Evolutionary conservation across 306 rosid genomes (phyloP), one percentile per base, ranked within the genome.

Genomic region (Phaseolus lunatus): DNA sequence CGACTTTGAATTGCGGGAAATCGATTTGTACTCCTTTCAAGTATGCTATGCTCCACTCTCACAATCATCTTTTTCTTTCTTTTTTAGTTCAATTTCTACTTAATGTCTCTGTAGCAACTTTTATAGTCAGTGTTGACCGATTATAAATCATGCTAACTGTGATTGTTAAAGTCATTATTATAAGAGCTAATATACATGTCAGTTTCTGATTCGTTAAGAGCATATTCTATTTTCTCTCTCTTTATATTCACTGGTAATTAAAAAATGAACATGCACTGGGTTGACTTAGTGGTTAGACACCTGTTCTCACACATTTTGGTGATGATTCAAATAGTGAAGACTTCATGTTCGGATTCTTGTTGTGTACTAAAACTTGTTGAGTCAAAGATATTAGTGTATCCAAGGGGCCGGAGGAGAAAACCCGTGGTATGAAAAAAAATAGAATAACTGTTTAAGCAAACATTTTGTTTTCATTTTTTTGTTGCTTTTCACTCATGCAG

Each of bases 11-110:
- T 80, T 90, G 79, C 80, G 98, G 75, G 98, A 95, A 85, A 95
- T 95, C 6, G 97, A 95, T 86, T 82, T 95, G 77, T 95, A 95
- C 84, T 88, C 96, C 5, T 95, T 95, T 88, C 97, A 95, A 86
- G 98, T 92, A 86, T 71, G 88, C 33, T 20, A 84, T 73, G 87
- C 73, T 67, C 20, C 39, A 43, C 23, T 35, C 19, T 64, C 10
- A 35, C 70, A 18, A n/a, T 64, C 27, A 9, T 35, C 33, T 31
- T 31, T 31, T 31, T 52, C 7, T 35, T 35, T 35, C 4, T 35
- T 1, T 35, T 35, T 39, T 39, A 9, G 44, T 39, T 39, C 10
- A 9, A 39, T 39, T 39, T 39, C 12, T 39, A 39, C 13, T 39
- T 9, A 39, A 39, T 39, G 12, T 2, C 13, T 39, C 3, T 39